Base-by-base conservation (phyloP, 129 eudicot species). In the Silybum marianum region DNA sequence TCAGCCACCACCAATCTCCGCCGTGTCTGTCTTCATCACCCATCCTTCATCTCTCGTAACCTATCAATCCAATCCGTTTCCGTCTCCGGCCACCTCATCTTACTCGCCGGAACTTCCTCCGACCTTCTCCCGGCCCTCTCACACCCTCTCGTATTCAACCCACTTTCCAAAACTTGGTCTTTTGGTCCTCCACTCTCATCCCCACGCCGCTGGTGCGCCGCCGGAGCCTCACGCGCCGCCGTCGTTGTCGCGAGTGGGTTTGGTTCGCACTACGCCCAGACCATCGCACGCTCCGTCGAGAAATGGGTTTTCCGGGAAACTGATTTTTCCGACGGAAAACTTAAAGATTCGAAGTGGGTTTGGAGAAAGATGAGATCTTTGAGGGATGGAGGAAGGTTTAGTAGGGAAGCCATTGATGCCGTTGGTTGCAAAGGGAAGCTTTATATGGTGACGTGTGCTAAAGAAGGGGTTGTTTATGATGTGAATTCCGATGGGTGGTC, bases 121-220 rank as follows among this genome's bases (percentile, higher is more conserved):
- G 84, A 84, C 7, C 84, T 90, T 13, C 78, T 78, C 25, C 96
- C 97, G 0, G 99, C 99, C 73, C 77, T 95, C 19, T 42, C 89
- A 1, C 71, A 72, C 0, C 99, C 98, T 11, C 38, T 95, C 4
- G 71, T 92, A 7, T 95, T 95, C 83, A 73, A 81, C 87, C 93
- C 97, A 3, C 2, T 82, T 3, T 28, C 87, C 13, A 14, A 70
- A 0, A 76, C 12, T 6, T 92, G 99, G 97, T 46, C 85, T 58
- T 25, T 12, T n/a, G 99, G 88, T 1, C 97, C 97, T 1, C 86
- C 85, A 13, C n/a, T 89, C 14, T 32, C 81, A 7, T 62, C 82
- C 10, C 93, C 97, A 6, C 88, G 97, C 11, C 83, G 99, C 1
- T 95, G 99, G 99, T 92, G 99, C 77, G 85, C 78, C 0, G 85